These are phyloP conservation scores for Apiotrichum gracile DNA, from an alignment of 1,284 basidiomycete genomes.

Conservation along the genomic window DNA sequence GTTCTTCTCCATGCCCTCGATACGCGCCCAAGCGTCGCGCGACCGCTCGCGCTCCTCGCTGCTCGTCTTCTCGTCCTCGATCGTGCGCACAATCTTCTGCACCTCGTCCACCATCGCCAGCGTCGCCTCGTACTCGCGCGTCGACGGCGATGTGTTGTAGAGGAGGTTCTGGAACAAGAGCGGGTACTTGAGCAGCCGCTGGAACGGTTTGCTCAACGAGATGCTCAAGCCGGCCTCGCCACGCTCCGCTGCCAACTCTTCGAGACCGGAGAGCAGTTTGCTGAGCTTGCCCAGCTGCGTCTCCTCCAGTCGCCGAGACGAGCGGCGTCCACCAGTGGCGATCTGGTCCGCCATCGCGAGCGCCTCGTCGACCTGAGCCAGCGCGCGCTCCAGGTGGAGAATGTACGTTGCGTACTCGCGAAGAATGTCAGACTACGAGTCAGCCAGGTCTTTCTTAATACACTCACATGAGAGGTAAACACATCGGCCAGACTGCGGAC, in stretches of 20 bases:
- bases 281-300: constrained; percentile 16
- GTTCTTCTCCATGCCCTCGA: constrained; percentile 81
- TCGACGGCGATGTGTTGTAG: constrained; percentile 89
- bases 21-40: constrained; percentile 87
- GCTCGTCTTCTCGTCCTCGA: constrained; percentile 95
- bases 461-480: constrained; percentile 80
- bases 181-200: constrained; percentile 92
- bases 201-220: constrained; percentile 92
- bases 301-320: constrained; percentile 17
- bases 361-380: constrained; percentile 77
- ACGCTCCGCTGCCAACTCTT: constrained; percentile 70
- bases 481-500: constrained; percentile 86
- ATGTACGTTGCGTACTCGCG: constrained; percentile 88
- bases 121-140: constrained; percentile 93
- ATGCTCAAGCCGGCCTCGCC: constrained; percentile 91
- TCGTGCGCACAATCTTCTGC: constrained; percentile 87
- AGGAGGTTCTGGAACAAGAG: constrained; percentile 96
- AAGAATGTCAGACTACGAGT: constrained; percentile 73
- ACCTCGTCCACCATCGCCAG: constrained; percentile 95
- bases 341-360: constrained; percentile 52
- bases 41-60: constrained; percentile 93
- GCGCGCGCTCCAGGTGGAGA: constrained; percentile 78
- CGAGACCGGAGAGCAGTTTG: constrained; percentile 53
- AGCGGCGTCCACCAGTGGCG: constrained; percentile 55
- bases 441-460: background rate